A percentile compares a stretch with the other conserved stretches of the same genome.
Evolutionary conservation across 2,329 filamentous ascomycete genomes (phyloP).

Genomic region (Penicillium sclerotiorum): DNA sequence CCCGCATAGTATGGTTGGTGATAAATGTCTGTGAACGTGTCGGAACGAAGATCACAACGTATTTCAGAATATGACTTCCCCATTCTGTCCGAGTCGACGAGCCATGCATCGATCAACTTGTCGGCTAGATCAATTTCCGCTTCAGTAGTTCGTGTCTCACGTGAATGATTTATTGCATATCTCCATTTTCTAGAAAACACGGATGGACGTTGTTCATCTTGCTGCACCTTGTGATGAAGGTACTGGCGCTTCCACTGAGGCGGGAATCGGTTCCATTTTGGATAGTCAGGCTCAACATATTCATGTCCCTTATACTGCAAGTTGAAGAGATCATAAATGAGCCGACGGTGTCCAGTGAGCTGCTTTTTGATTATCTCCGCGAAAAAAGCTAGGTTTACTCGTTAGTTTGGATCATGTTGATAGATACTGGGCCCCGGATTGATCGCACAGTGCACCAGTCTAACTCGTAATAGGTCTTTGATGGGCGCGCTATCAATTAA

Average conservation of each 20-base stretch:
- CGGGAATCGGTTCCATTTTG: background rate
- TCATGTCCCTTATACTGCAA: background rate
- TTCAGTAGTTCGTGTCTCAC: background rate
- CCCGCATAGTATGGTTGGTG: too few relatives aligned
- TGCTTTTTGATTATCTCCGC: background rate
- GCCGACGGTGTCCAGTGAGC: background rate
- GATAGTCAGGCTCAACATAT: too few relatives aligned
- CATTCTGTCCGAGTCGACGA: background rate
- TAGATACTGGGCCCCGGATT: background rate
- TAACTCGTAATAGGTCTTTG: too few relatives aligned
- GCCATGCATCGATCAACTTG: background rate
- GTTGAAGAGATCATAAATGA: background rate
- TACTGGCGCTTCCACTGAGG: background rate
- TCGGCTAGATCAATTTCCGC: background rate
- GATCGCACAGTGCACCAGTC: too few relatives aligned
- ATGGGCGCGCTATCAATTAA: too few relatives aligned
- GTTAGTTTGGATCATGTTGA: too few relatives aligned
- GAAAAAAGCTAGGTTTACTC: background rate
- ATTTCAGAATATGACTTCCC: too few relatives aligned
- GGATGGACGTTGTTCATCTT: background rate
- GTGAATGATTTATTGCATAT: background rate
- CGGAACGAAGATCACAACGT: too few relatives aligned
- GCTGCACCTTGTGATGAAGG: background rate
- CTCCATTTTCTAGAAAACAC: background rate
- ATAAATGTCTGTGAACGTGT: too few relatives aligned